phyloP scores from a whole-genome alignment of 139 green algal species.

The Choricystis sp. region DNA sequence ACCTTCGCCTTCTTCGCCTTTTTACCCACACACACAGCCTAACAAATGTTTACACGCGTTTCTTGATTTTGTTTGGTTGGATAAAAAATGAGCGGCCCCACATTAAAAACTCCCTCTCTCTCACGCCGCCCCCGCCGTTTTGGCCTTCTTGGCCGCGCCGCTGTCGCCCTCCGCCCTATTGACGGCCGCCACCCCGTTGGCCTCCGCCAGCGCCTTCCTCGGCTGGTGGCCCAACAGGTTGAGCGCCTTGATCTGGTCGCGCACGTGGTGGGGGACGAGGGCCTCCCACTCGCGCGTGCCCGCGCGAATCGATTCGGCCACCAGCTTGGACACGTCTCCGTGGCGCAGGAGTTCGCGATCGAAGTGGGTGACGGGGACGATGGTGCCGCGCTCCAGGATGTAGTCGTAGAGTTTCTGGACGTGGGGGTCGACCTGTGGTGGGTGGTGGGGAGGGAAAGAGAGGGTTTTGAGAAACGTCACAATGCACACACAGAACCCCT shows the following conservation, averaged over 20 bases:
- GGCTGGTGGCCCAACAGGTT: slow-evolving; percentile 12
- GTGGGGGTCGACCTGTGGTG: slow-evolving; percentile 15
- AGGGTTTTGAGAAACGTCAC: background rate
- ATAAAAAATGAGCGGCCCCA: too few relatives aligned
- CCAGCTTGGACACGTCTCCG: slow-evolving; percentile 22
- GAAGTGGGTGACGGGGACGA: slow-evolving; percentile 22
- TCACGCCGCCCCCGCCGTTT: too few relatives aligned
- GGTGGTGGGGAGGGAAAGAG: background rate
- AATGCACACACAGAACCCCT: background rate
- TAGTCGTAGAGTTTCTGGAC: slow-evolving; percentile 34
- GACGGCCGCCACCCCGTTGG: background rate
- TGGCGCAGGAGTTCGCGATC: slow-evolving; percentile 14
- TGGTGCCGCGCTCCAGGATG: slow-evolving; percentile 23
- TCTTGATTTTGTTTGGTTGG: too few relatives aligned
- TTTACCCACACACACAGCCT: too few relatives aligned
- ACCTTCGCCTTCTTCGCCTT: too few relatives aligned
- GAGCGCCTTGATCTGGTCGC: slow-evolving; percentile 23
- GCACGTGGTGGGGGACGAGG: slow-evolving; percentile 18
- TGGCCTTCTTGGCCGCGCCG: background rate
- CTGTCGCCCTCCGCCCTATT: background rate
- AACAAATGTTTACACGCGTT: too few relatives aligned
- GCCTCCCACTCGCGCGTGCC: slow-evolving; percentile 27
- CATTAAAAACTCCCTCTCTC: too few relatives aligned
- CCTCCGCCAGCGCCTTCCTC: background rate
- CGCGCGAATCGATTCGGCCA: slow-evolving; percentile 18